phyloP scores from a whole-genome alignment of 2,329 filamentous ascomycete species.

The Ceratocystis albifundus region DNA sequence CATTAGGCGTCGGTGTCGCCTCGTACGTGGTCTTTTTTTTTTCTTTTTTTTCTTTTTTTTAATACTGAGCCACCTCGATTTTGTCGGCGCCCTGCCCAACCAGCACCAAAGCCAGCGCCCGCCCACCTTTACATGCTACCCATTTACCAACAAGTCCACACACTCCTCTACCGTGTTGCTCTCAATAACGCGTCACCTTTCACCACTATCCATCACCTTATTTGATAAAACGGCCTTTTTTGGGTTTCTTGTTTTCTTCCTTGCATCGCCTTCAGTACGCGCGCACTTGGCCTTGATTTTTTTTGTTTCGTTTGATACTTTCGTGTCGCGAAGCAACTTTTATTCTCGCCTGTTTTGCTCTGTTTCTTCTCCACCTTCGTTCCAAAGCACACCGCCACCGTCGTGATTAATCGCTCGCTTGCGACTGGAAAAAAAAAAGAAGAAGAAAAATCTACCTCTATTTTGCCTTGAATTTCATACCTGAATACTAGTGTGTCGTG shows the following conservation, averaged over 20 bases:
- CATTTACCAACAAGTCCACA: neutral
- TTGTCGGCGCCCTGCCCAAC: constrained; percentile 9
- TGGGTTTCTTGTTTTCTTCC: neutral
- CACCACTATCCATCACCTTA: neutral
- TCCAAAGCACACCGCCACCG: constrained; percentile 12
- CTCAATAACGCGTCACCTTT: constrained; percentile 15
- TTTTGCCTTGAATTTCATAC: neutral
- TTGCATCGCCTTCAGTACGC: neutral
- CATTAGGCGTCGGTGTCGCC: constrained; percentile 8
- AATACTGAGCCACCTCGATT: constrained; percentile 7
- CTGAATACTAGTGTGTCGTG: neutral
- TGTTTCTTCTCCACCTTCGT: constrained; percentile 3
- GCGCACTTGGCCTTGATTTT: neutral
- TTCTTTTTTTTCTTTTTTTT: neutral
- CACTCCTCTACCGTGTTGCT: constrained; percentile 7
- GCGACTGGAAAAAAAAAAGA: neutral
- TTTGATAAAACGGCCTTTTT: neutral
- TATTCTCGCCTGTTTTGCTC: neutral
- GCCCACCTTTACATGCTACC: neutral
- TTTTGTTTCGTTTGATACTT: neutral
- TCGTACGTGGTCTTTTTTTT: neutral
- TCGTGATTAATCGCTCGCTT: constrained; percentile 16
- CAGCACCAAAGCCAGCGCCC: neutral
- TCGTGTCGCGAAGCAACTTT: constrained; percentile 1
- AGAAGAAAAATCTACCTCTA: neutral